These are phyloP conservation scores for Russula sp. DNA, from an alignment of 768 basidiomycete species.

Conservation along the genomic window DNA sequence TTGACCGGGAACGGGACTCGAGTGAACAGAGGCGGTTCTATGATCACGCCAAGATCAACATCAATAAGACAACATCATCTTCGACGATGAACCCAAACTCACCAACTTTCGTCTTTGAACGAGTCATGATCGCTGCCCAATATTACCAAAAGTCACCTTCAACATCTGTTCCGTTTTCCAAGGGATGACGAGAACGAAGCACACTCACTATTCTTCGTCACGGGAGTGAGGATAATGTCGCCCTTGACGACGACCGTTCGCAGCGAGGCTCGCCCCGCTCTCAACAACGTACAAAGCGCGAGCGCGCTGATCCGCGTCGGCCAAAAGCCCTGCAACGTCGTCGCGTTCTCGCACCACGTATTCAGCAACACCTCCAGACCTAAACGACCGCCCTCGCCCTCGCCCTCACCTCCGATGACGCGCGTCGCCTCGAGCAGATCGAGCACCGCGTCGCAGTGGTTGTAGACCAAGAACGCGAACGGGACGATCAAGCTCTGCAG, in stretches of 20 bases:
- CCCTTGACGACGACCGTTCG: conserved; percentile 76
- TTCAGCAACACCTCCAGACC: conserved; percentile 85
- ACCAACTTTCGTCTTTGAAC: conserved; percentile 85
- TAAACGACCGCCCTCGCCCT: conserved; percentile 38
- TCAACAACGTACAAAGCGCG: conserved; percentile 69
- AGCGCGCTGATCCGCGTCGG: conserved; percentile 78
- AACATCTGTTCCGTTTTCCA: background rate
- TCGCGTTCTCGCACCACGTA: conserved; percentile 92
- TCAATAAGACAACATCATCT: conserved; percentile 20
- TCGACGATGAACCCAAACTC: conserved; percentile 26
- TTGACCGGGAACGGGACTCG: conserved; percentile 85
- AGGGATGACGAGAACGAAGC: background rate
- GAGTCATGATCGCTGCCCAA: conserved; percentile 84
- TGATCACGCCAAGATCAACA: background rate
- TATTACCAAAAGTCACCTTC: background rate
- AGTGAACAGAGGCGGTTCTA: conserved; percentile 84
- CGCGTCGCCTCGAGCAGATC: conserved; percentile 63
- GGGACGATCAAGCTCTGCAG: conserved; percentile 89
- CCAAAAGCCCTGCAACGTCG: conserved; percentile 95
- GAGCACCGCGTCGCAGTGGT: conserved; percentile 75
- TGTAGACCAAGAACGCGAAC: conserved; percentile 88
- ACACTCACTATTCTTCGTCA: conserved; percentile 76
- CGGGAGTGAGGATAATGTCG: conserved; percentile 78
- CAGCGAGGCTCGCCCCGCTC: conserved; percentile 56
- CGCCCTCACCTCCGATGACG: conserved; percentile 27